Conservation (phyloP, 805 yeast genomes). For the Saturnispora saitoi region DNA sequence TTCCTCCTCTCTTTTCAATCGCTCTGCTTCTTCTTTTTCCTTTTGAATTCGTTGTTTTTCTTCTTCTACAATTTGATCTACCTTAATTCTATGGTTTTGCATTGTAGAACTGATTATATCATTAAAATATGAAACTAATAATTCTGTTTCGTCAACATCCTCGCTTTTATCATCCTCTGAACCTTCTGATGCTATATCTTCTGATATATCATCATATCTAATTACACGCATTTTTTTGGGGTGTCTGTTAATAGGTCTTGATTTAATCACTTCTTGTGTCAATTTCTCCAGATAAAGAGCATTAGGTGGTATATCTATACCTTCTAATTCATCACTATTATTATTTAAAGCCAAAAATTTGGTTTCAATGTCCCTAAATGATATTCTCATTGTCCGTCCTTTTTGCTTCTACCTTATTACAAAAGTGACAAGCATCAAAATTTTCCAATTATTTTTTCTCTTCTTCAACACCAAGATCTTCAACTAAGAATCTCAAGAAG, state of each 20-base stretch:
- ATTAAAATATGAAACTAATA: background rate
- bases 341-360: background rate
- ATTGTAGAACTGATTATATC: background rate
- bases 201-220: background rate
- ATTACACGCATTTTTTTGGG: background rate
- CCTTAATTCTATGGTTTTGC: background rate
- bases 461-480: background rate
- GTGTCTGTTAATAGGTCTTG: background rate
- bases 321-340: background rate
- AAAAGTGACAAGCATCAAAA: background rate
- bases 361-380: background rate
- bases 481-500: background rate
- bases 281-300: background rate
- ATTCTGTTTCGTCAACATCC: background rate
- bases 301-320: background rate
- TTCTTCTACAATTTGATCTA: conserved; percentile 12
- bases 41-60: conserved; percentile 15
- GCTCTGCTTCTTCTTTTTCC: conserved; percentile 16
- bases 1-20: conserved; percentile 19
- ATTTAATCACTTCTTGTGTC: background rate
- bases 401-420: background rate
- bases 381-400: background rate
- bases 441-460: background rate
- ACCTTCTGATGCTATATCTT: background rate
- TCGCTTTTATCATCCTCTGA: background rate